Base-by-base conservation (phyloP, 176 grass and related monocot genomes). In the Oryza punctata region DNA sequence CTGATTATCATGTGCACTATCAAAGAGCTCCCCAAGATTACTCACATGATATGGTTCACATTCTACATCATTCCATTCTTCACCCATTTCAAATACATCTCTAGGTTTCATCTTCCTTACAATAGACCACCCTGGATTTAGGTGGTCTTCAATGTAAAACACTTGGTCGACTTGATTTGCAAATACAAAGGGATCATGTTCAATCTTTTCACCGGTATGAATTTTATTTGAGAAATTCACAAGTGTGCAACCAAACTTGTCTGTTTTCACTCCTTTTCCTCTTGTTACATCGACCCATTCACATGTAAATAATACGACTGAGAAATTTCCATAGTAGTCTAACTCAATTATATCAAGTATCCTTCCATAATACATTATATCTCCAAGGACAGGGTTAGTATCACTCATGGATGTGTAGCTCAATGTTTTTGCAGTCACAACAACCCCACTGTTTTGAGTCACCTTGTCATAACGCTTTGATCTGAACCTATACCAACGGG, bases 271-370 rank as follows among this genome's bases (percentile, higher is more conserved):
- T 33, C 73, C 72, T 23, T 26, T 50, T n/a, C 41, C 47, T 25
- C 18, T 2, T 67, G 12, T 13, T 13, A 67, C 70, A 81, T 81
- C 70, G 26, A 80, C 40, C 69, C 18, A 87, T 80, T 87, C 85
- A 69, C 69, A 87, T 37, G 81, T 75, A 10, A 87, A 87, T n/a
- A 81, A 16, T 1, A 87, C 35, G 10, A 87, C 27, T 29, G 49
- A 73, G 41, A 81, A 72, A 4, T 15, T 11, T 75, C 69, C 3
- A 1, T 26, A 75, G n/a, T 66, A 81, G 46, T 63, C 79, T 35
- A 81, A 50, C 50, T 81, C 68, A 60, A 87, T 87, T 26, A 87
- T 82, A 15, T 87, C 43, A 37, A 27, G 24, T 10, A 87, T 29
- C 38, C 35, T 81, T 4, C 85, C 69, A 60, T 67, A 87, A 25